Base-by-base conservation (phyloP, 2,329 filamentous ascomycete genomes). In the Ceratocystis smalleyi region DNA sequence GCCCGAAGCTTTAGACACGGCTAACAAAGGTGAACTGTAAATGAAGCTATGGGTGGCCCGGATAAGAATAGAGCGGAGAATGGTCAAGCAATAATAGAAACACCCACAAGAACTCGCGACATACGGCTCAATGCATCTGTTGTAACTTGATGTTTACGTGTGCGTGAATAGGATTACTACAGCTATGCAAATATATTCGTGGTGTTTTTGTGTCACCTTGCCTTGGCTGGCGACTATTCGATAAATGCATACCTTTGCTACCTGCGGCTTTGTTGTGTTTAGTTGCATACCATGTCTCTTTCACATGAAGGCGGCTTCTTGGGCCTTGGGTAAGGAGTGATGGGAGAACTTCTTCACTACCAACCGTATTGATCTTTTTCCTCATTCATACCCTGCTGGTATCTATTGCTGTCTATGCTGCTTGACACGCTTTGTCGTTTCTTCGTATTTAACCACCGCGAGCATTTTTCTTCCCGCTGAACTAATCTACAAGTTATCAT, bases 401-500 rank as follows among this genome's bases (percentile, higher is more conserved):
- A 22, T 10, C 19, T 27, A 27, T 17, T 27, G 3, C 19, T 51
- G 22, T 62, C 22, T 32, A 12, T 51, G 24, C 43, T 35, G 10
- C 17, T 10, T 32, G 15, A 51, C 4, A 22, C 24, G 35, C 19
- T 4, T 40, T 15, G 35, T 40, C 10, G 12, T 40, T 40, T 40
- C 12, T 40, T 40, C 3, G 35, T 15, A 15, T 15, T 40, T 15
- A 12, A 40, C 15, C 35, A 15, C 35, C 12, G 12, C 35, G 35
- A 12, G 35, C 35, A 12, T 15, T 35, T 40, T 40, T 40, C 10
- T 12, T 40, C 35, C 35, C 35, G 35, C 5, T 40, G 35, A 40
- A 12, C 35, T 40, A 15, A 60, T 30, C 32, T 19, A 61, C 47
- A 45, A 19, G 19, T 10, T 22, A 77, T 68, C 68, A 87, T 86